These are phyloP conservation scores for Colletotrichum cordylinicola DNA, from an alignment of 2,329 filamentous ascomycete genomes.

Conservation along the genomic window DNA sequence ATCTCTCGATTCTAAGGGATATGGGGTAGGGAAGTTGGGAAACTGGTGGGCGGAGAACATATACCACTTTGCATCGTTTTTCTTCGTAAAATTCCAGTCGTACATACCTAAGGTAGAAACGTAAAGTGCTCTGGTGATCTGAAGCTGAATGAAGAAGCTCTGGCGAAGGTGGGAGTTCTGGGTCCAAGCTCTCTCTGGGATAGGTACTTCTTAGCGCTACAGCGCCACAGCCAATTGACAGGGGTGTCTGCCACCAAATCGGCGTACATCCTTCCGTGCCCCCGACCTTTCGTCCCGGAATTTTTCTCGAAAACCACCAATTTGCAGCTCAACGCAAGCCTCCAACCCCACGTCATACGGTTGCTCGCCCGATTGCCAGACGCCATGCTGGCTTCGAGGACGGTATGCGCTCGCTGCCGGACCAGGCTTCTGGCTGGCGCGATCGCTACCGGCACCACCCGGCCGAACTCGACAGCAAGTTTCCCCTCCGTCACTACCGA, in stretches of 20 bases:
- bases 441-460: background rate
- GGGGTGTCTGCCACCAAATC: background rate
- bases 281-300: background rate
- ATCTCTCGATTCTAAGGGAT: background rate
- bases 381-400: slow-evolving; percentile 39
- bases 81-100: background rate
- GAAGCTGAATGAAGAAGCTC: background rate
- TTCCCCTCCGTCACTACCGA: slow-evolving; percentile 1
- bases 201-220: background rate
- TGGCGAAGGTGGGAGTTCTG: background rate
- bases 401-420: slow-evolving; percentile 39
- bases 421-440: slow-evolving; percentile 12
- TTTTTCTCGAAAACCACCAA: background rate
- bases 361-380: background rate
- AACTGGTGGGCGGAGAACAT: background rate
- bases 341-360: background rate
- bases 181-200: slow-evolving; percentile 2
- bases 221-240: background rate
- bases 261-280: background rate
- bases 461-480: slow-evolving; percentile 17
- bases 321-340: background rate
- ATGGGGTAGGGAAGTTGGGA: background rate
- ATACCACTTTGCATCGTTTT: background rate
- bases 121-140: background rate
- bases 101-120: background rate